Percentiles rank a stretch among this genome's conserved stretches.
Conservation (phyloP, 2,329 filamentous ascomycete species). For the Neonectria sp. region DNA sequence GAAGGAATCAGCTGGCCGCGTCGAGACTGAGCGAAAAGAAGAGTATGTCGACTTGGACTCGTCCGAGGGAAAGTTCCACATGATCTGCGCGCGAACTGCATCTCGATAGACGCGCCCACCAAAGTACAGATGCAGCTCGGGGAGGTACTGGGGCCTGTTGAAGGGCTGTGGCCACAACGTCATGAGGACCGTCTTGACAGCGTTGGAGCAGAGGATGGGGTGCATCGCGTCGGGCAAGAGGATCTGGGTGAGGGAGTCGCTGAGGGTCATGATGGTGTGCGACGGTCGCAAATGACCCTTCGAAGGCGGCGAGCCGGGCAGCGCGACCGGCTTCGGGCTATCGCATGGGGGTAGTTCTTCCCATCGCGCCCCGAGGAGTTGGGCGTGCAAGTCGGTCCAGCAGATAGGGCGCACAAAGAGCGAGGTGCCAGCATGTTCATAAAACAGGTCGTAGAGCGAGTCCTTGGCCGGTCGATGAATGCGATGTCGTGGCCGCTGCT, state of each 20-base stretch:
- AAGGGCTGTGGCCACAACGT: slow-evolving; percentile 61
- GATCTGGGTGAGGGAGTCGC: slow-evolving; percentile 60
- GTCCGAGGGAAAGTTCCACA: slow-evolving; percentile 61
- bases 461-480: slow-evolving; percentile 60
- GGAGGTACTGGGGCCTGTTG: slow-evolving; percentile 46
- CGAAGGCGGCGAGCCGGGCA: slow-evolving; percentile 53
- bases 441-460: slow-evolving; percentile 68
- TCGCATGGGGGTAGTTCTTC: slow-evolving; percentile 58
- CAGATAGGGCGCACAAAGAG: slow-evolving; percentile 68
- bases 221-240: slow-evolving; percentile 53
- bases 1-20: slow-evolving; percentile 53
- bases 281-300: slow-evolving; percentile 58
- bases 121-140: slow-evolving; percentile 66
- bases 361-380: slow-evolving; percentile 65
- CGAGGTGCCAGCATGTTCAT: slow-evolving; percentile 61
- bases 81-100: slow-evolving; percentile 63
- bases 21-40: slow-evolving; percentile 56
- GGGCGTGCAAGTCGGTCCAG: slow-evolving; percentile 69
- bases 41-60: slow-evolving; percentile 45
- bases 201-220: slow-evolving; percentile 55
- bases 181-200: slow-evolving; percentile 61
- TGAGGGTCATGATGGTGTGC: slow-evolving; percentile 58
- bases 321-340: slow-evolving; percentile 56
- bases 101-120: slow-evolving; percentile 61
- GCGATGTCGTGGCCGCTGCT: slow-evolving; percentile 48